Base-by-base conservation (phyloP, 768 basidiomycete genomes). In the Saitozyma sp. region DNA sequence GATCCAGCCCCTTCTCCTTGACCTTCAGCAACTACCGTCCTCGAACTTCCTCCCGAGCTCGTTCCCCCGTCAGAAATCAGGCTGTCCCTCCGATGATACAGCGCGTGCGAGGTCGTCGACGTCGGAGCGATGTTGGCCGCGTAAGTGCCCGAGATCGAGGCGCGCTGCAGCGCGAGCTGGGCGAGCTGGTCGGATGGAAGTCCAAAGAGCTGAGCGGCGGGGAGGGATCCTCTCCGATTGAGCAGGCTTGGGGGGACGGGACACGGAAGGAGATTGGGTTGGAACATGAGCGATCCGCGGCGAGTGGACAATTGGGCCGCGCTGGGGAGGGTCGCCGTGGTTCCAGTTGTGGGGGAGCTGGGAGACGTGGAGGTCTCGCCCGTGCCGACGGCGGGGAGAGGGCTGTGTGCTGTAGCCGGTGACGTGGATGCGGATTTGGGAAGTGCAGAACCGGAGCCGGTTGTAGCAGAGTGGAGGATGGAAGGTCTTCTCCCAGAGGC, bases 221-320 rank as follows among this genome's bases (percentile, higher is more conserved):
- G 71, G 29, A 73, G 39, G 10, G 63, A 65, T 3, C 68, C 68
- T 29, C 71, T 37, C 46, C 71, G 52, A 40, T 66, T 64, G 29
- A 73, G 66, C 2, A 73, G 59, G n/a, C 57, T 61, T 11, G 71
- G 71, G 1, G 71, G 71, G 39, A 73, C 65, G 6, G 71, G 71
- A 11, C 64, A 56, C 20, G 56, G 61, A n/a, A 67, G 29, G 3
- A 48, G 51, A 56, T 68, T 68, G n/a, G 37, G 62, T 29, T 58
- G 61, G 61, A 73, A 73, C 51, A 73, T 59, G 54, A 68, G 43
- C 13, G 71, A 73, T 1, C 59, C 50, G 9, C 71, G 65, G 13
- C 70, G 61, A 16, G 65, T 54, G 17, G 53, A 45, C 13, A 40
- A 51, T 39, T 45, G 49, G 19, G 58, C 50, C n/a, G 58, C 9